Conservation (phyloP, 495 filamentous ascomycete genomes). For the Penicillium salamii region DNA sequence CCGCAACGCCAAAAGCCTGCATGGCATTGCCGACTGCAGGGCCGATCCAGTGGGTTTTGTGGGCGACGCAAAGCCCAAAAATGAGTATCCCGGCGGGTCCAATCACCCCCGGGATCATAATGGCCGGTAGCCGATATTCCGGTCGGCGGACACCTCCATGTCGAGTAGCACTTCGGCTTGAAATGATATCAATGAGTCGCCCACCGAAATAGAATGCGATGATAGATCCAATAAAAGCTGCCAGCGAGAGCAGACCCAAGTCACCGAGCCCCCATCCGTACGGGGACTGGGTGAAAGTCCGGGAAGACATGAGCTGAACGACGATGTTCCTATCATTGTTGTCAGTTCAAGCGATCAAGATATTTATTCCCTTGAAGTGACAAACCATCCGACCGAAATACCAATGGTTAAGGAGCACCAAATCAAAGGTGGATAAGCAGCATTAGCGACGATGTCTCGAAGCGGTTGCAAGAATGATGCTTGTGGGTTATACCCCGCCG, state of each 20-base stretch:
- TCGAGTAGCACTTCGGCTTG: constrained; percentile 24
- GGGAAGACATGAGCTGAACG: constrained; percentile 28
- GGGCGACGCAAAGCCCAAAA: constrained; percentile 28
- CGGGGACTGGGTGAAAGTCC: constrained; percentile 28
- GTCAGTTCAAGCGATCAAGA: background rate
- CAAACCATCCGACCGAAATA: constrained; percentile 30
- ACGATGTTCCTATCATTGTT: constrained; percentile 28
- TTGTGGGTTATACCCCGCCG: constrained; percentile 19
- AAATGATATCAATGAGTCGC: constrained; percentile 31
- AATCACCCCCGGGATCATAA: constrained; percentile 26
- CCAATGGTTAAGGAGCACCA: constrained; percentile 31
- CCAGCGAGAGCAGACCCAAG: constrained; percentile 26
- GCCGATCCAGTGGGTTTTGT: constrained; percentile 30
- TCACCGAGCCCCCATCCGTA: constrained; percentile 28
- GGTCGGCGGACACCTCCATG: constrained; percentile 24
- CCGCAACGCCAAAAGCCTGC: constrained; percentile 34
- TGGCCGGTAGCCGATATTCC: constrained; percentile 30
- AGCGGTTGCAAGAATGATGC: constrained; percentile 26
- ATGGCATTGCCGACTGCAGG: constrained; percentile 33
- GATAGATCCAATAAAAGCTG: constrained; percentile 30
- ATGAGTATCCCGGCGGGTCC: constrained; percentile 29
- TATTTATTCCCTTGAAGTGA: background rate
- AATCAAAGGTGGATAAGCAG: constrained; percentile 28
- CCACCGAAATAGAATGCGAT: constrained; percentile 33
- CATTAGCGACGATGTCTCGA: constrained; percentile 21